Base-by-base conservation (phyloP, 129 eudicot species). In the Mikania micrantha region DNA sequence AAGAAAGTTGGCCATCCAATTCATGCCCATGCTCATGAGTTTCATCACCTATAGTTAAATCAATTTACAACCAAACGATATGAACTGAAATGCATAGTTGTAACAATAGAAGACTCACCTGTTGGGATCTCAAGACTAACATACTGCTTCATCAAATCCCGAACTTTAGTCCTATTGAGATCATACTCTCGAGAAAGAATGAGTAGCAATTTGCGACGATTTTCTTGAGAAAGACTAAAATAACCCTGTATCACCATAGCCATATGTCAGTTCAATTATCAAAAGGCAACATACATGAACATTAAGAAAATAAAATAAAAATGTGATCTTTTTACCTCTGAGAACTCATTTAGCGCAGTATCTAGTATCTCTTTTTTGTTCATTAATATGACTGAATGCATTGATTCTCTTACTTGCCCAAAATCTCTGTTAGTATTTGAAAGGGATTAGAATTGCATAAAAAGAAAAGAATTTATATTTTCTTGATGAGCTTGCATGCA, bases 381-480 rank as follows among this genome's bases (percentile, higher is more conserved):
- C 85, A 86, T 84, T 20, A 96, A 85, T 58, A 88, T 88, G 41
- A 91, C 96, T 34, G 87, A 82, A 73, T 86, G 91, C 98, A 92
- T 86, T 3, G 84, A 82, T 48, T 76, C 86, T 50, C 84, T 72
- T 39, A 92, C 98, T 58, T 71, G 79, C 77, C 80, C 85, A 42
- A 88, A 84, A 25, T 84, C 87, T 66, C 96, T 92, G 83, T 32
- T 74, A 77, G 60, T 20, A 61, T 63, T 38, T 10, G 5, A 45
- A 57, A 35, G 40, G 20, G 27, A 57, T 57, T 72, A 59, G n/a
- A 27, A n/a, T 66, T 1, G 7, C 45, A 31, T 24, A 28, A 22
- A 57, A 58, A 19, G 11, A 25, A 49, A 50, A 41, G 2, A 15
- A 35, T 20, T 28, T 24, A 17, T 25, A 71, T 64, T 24, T 13